Evolutionary conservation across 176 grass and related monocot species (phyloP).

Genomic region (Dendrocalamus sinicus): DNA sequence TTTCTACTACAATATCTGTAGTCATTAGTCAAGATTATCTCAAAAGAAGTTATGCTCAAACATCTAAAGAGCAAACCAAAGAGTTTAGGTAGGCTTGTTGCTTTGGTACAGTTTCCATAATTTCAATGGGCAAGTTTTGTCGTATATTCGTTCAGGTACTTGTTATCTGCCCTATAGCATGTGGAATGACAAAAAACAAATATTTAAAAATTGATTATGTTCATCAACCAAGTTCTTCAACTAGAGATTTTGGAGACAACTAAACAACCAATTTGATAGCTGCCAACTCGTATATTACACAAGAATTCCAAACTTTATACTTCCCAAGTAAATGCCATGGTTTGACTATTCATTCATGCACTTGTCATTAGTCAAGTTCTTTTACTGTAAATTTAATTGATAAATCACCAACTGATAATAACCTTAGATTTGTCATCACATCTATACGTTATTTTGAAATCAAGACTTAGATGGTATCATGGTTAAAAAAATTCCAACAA

Average conservation of each 20-base stretch:
- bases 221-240: constrained; percentile 21
- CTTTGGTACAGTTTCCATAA: background rate
- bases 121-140: background rate
- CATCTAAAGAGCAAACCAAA: background rate
- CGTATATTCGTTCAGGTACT: background rate
- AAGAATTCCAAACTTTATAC: background rate
- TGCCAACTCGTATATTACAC: background rate
- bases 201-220: background rate
- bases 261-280: background rate
- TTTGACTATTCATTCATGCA: constrained; percentile 3
- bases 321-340: background rate
- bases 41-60: background rate
- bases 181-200: background rate
- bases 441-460: background rate
- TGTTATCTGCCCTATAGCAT: background rate
- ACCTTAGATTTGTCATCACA: background rate
- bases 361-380: constrained; percentile 2
- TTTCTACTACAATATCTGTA: background rate
- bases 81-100: background rate
- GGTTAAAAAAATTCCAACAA: background rate
- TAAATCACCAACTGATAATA: background rate
- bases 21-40: background rate
- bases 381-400: background rate
- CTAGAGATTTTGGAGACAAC: background rate
- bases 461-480: background rate